Evolutionary conservation across 2,329 filamentous ascomycete genomes (phyloP).

Genomic region (Aspergillus cejpii): DNA sequence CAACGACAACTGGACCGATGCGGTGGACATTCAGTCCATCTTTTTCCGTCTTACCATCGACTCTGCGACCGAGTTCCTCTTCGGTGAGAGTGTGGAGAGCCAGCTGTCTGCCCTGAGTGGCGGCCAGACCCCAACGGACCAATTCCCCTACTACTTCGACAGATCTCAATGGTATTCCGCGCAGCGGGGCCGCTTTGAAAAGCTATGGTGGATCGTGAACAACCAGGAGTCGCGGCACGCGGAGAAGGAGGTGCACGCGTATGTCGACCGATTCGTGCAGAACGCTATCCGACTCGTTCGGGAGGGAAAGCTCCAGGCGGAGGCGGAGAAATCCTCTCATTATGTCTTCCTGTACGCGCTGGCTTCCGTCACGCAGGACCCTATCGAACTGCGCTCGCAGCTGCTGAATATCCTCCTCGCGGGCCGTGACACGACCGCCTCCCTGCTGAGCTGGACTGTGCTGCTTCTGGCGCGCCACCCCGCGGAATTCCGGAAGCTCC

Average conservation of each 20-base stretch:
- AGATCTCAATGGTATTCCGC: slow-evolving; percentile 28
- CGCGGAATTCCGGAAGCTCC: slow-evolving; percentile 6
- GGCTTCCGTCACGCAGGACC: slow-evolving; percentile 43
- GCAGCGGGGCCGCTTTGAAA: slow-evolving; percentile 19
- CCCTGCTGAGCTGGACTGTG: slow-evolving; percentile 37
- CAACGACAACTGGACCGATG: slow-evolving; percentile 42
- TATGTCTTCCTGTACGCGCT: slow-evolving; percentile 49
- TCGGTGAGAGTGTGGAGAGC: slow-evolving; percentile 66
- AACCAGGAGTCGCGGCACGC: slow-evolving; percentile 15
- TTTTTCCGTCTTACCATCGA: slow-evolving; percentile 84
- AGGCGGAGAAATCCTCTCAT: slow-evolving; percentile 25
- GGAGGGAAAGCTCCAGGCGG: slow-evolving; percentile 22
- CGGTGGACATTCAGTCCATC: slow-evolving; percentile 65
- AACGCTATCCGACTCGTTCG: slow-evolving; percentile 17
- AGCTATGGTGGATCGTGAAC: slow-evolving; percentile 18
- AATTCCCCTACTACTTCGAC: slow-evolving; percentile 36
- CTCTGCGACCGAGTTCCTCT: slow-evolving; percentile 76
- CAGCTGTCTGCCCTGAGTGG: slow-evolving; percentile 33
- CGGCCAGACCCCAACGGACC: slow-evolving; percentile 47
- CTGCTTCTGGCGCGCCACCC: slow-evolving; percentile 19
- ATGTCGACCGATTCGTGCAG: slow-evolving; percentile 19
- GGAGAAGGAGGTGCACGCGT: slow-evolving; percentile 13
- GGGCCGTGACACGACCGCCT: slow-evolving; percentile 50
- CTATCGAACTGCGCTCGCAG: slow-evolving; percentile 44
- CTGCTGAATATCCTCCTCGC: slow-evolving; percentile 49